Conservation (phyloP, 768 basidiomycete species). For the Boletus pseudopeckii region DNA sequence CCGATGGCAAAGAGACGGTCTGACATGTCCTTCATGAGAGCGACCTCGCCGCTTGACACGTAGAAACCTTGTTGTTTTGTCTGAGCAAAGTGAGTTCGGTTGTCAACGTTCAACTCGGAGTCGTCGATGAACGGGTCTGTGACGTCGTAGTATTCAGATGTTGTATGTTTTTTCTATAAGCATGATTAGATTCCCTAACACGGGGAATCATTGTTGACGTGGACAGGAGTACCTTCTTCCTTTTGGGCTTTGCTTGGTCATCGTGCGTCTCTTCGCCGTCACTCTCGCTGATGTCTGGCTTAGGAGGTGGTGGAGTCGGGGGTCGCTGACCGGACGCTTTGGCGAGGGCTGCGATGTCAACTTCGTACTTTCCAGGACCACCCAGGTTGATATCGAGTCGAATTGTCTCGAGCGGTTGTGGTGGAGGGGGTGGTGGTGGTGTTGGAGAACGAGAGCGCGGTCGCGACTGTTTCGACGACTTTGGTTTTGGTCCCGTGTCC, state of each 20-base stretch:
- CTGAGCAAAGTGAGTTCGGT: constrained; percentile 86
- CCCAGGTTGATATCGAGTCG: constrained; percentile 67
- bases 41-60: constrained; percentile 85
- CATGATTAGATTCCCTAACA: constrained; percentile 4
- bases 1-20: constrained; percentile 2
- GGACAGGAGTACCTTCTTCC: constrained; percentile 36
- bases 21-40: constrained; percentile 74
- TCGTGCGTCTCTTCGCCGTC: constrained; percentile 46
- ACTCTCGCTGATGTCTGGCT: constrained; percentile 53
- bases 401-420: constrained; percentile 57
- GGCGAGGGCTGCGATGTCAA: constrained; percentile 57
- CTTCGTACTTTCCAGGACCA: constrained; percentile 71
- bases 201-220: neutral
- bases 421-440: constrained; percentile 44
- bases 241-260: constrained; percentile 32
- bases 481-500: constrained; percentile 46
- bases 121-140: constrained; percentile 97
- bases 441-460: constrained; percentile 57
- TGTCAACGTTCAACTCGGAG: constrained; percentile 86
- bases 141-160: constrained; percentile 84
- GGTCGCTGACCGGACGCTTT: constrained; percentile 64
- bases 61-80: constrained; percentile 94
- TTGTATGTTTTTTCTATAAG: constrained; percentile 46
- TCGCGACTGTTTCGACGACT: constrained; percentile 43
- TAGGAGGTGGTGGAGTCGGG: constrained; percentile 50